Percentiles rank a stretch among this genome's conserved stretches.
Conservation (phyloP, 2,329 filamentous ascomycete genomes). For the Boeremia lycopersici region DNA sequence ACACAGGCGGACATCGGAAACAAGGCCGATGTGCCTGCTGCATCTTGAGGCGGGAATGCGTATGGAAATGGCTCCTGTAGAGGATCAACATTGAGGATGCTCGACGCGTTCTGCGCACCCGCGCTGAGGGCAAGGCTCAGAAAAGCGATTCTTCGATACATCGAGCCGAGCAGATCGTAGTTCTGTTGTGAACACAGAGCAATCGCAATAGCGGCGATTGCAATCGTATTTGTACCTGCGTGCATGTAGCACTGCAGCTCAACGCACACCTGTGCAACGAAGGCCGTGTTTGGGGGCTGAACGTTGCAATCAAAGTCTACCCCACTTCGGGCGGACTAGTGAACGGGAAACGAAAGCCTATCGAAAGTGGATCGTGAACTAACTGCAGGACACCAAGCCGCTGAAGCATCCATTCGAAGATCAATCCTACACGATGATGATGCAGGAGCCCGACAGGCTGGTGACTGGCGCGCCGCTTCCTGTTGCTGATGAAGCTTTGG, state of each 20-base stretch:
- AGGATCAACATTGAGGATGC: conserved; percentile 22
- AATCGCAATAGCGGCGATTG: background rate
- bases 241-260: conserved; percentile 3
- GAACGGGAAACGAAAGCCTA: background rate
- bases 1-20: conserved; percentile 70
- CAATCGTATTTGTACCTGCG: conserved; percentile 10
- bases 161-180: background rate
- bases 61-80: conserved; percentile 42
- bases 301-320: conserved; percentile 4
- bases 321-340: conserved; percentile 1
- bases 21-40: conserved; percentile 36
- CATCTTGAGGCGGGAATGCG: conserved; percentile 42
- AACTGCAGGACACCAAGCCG: background rate
- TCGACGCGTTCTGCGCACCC: conserved; percentile 16
- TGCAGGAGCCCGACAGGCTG: background rate
- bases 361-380: background rate
- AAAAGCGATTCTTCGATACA: background rate
- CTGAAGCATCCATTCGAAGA: too few relatives aligned
- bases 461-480: background rate
- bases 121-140: background rate
- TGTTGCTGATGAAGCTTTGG: background rate
- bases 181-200: background rate
- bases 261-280: background rate
- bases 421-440: background rate
- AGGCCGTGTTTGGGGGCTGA: background rate